Evolutionary conservation across 768 basidiomycete genomes (phyloP), one percentile per base, ranked within the genome.

Genomic region (Porpolomopsis calyptriformis): DNA sequence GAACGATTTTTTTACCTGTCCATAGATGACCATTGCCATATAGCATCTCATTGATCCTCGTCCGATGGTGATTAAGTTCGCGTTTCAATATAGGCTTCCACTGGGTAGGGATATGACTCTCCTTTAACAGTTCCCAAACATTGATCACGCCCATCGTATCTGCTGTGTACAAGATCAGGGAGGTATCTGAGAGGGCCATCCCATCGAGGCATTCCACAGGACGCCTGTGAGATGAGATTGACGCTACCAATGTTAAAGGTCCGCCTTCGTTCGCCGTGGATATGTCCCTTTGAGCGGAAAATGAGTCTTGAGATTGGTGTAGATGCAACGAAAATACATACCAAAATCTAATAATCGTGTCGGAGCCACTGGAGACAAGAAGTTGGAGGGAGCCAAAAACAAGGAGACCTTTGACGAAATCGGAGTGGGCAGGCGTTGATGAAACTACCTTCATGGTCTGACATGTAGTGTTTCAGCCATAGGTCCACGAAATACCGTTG

Each of bases 131-230:
- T 20, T 74, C 64, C 93, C 93, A 99, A 23, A 79, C 63, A 49
- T 82, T 86, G 58, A 97, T 79, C 7, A 85, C 60, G 2, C 94
- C 96, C 82, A 98, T 86, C 2, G 88, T 93, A 61, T 98, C 94
- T 5, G 77, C 89, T 0, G 90, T 89, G 59, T 82, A 87, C 4
- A 98, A 63, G 22, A 72, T 64, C 0, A 66, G 74, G 16, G 67
- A 64, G 9, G 57, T 59, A n/a, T 66, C 68, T 2, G 77, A 74
- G 31, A 65, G 52, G 11, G 63, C 53, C 48, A 69, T 66, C n/a
- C 74, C 82, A 31, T 77, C 73, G 10, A 96, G 61, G 49, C 77
- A 78, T 60, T 90, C 88, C 6, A 98, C 80, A 3, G 94, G 94
- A 11, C 94, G 77, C 7, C 79, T 85, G 62, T 99, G 94, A 0